Percentiles rank a stretch among this genome's conserved stretches.
Evolutionary conservation across 352 stramenopile species (phyloP).

Genomic region (Phytophthora parvispora): DNA sequence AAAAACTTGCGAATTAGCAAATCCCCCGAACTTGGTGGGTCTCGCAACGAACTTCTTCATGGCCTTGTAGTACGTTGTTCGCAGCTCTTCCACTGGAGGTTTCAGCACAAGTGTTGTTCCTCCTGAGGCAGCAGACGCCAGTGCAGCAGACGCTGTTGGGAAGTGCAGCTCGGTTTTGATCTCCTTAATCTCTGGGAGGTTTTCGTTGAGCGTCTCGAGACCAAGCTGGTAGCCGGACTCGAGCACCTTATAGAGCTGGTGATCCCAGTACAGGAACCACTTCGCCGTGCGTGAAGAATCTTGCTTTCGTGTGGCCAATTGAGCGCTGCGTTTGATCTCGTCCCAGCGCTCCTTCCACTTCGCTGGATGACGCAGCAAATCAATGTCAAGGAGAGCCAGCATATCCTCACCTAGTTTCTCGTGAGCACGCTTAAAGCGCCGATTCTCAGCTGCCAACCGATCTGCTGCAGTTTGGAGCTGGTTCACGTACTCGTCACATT

Average conservation of each 20-base stretch:
- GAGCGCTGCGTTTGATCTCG: slow-evolving; percentile 83
- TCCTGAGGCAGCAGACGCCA: slow-evolving; percentile 3
- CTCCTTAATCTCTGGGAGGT: slow-evolving; percentile 92
- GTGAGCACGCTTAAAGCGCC: slow-evolving; percentile 90
- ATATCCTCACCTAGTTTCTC: slow-evolving; percentile 86
- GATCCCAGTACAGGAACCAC: slow-evolving; percentile 96
- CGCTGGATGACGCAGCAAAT: slow-evolving; percentile 87
- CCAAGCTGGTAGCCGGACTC: slow-evolving; percentile 95
- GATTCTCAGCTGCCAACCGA: slow-evolving; percentile 92
- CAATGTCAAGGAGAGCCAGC: slow-evolving; percentile 89
- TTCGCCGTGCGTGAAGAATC: slow-evolving; percentile 82
- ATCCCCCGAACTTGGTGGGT: slow-evolving; percentile 90
- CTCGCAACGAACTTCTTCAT: slow-evolving; percentile 97
- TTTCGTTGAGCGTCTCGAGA: slow-evolving; percentile 96
- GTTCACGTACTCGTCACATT: slow-evolving; percentile 95
- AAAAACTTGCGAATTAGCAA: slow-evolving; percentile 91
- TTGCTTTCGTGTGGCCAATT: slow-evolving; percentile 83
- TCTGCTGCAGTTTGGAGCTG: slow-evolving; percentile 93
- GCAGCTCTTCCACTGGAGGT: slow-evolving; percentile 93
- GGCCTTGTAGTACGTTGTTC: slow-evolving; percentile 95
- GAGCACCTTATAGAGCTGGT: slow-evolving; percentile 97
- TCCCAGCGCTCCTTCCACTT: slow-evolving; percentile 93
- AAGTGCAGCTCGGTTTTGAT: slow-evolving; percentile 86
- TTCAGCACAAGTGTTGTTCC: slow-evolving; percentile 83
- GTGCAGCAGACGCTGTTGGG: slow-evolving; percentile 26